Evolutionary conservation across 1,284 basidiomycete species (phyloP).

Genomic region (Apiotrichum siamense): DNA sequence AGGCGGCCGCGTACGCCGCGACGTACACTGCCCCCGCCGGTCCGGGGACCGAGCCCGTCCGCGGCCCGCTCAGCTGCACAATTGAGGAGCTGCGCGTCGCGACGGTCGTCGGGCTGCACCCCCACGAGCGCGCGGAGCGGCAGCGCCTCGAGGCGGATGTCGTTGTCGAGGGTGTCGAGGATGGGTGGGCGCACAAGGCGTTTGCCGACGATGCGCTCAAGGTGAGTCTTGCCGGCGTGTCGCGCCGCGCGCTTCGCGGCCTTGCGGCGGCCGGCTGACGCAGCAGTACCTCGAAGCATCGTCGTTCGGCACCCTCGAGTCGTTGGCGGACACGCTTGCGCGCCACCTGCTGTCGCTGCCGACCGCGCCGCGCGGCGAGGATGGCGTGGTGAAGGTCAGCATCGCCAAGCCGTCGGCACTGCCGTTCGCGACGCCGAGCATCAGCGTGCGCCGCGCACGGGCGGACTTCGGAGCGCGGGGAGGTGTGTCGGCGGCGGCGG

Average conservation of each 20-base stretch:
- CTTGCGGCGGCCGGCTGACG: too few species aligned
- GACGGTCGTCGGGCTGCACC: conserved; percentile 63
- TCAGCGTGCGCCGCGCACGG: conserved; percentile 56
- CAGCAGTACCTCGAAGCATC: conserved; percentile 50
- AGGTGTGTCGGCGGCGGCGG: conserved; percentile 2
- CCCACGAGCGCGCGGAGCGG: conserved; percentile 62
- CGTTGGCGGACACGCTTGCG: conserved; percentile 61
- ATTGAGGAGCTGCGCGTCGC: conserved; percentile 56
- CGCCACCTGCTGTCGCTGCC: conserved; percentile 37
- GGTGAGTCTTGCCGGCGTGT: too few species aligned
- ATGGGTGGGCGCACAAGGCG: conserved; percentile 46
- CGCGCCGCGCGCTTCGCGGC: too few species aligned
- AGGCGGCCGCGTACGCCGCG: conserved; percentile 21
- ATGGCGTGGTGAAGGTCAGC: conserved; percentile 51
- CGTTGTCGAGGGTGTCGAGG: conserved; percentile 37
- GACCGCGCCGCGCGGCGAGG: too few species aligned
- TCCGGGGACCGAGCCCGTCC: too few species aligned
- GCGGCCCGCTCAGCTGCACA: conserved; percentile 8
- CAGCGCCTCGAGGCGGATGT: conserved; percentile 65
- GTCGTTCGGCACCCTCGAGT: conserved; percentile 66
- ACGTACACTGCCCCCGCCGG: too few species aligned
- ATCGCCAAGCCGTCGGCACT: conserved; percentile 72
- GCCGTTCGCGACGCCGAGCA: conserved; percentile 62
- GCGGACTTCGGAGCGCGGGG: conserved; percentile 33
- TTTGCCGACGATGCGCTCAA: conserved; percentile 48